Percentiles rank a stretch among this genome's conserved stretches.
Conservation (phyloP, 2,329 filamentous ascomycete genomes). For the Colletotrichum plurivorum region DNA sequence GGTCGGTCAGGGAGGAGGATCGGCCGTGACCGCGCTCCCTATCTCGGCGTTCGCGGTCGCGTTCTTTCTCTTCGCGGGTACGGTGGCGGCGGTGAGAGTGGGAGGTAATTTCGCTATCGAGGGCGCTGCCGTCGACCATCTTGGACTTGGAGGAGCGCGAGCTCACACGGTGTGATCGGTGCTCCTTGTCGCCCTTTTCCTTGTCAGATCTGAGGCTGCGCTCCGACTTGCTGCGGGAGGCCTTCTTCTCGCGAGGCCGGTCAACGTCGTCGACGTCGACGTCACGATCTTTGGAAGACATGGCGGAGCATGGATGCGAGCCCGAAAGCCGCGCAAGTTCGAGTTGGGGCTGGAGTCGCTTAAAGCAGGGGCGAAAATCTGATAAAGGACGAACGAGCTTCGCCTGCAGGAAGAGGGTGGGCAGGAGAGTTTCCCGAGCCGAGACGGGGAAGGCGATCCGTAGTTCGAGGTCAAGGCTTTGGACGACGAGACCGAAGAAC, state of each 20-base stretch:
- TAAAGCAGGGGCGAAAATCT: neutral
- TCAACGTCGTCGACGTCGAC: conserved; percentile 50
- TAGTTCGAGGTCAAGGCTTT: conserved; percentile 25
- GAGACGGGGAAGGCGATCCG: conserved; percentile 20
- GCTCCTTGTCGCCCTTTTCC: conserved; percentile 44
- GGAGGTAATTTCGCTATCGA: conserved; percentile 31
- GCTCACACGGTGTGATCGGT: conserved; percentile 42
- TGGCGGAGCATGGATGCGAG: conserved; percentile 45
- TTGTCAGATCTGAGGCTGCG: conserved; percentile 42
- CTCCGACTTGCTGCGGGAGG: conserved; percentile 35
- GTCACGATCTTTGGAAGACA: conserved; percentile 60
- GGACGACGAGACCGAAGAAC: conserved; percentile 27
- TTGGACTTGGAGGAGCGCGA: conserved; percentile 40
- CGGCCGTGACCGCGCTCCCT: conserved; percentile 47
- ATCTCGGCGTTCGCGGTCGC: conserved; percentile 49
- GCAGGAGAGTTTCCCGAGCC: conserved; percentile 12
- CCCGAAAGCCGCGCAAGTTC: conserved; percentile 28
- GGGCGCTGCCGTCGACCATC: conserved; percentile 39
- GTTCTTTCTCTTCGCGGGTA: conserved; percentile 41
- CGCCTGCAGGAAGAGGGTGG: conserved; percentile 7
- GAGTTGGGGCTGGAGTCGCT: neutral
- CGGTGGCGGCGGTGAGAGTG: conserved; percentile 41
- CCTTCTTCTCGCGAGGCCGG: conserved; percentile 51
- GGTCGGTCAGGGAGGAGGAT: conserved; percentile 60
- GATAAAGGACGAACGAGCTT: neutral